Percentiles rank a stretch among this genome's conserved stretches.
phyloP scores from a whole-genome alignment of 2,329 filamentous ascomycete species.

The Ascochyta koolunga region DNA sequence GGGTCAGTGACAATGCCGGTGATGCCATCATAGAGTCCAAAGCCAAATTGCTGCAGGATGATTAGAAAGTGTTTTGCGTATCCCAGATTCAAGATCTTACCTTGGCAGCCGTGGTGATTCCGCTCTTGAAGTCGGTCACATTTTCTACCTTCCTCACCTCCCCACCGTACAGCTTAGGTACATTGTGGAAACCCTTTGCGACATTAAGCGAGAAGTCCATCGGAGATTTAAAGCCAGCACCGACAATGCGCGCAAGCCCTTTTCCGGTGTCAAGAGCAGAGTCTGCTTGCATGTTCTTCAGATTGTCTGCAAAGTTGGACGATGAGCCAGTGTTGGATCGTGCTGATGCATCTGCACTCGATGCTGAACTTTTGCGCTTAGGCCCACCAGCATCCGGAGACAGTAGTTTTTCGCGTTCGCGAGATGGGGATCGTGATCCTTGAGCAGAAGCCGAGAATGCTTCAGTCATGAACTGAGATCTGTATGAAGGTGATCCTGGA shows the following conservation, averaged over 20 bases:
- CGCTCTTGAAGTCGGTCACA: slow-evolving; percentile 77
- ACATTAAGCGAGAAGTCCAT: slow-evolving; percentile 85
- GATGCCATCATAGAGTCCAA: slow-evolving; percentile 81
- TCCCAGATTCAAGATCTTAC: slow-evolving; percentile 38
- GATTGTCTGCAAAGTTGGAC: slow-evolving; percentile 26
- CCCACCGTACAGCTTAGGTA: slow-evolving; percentile 83
- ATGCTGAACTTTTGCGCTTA: slow-evolving; percentile 25
- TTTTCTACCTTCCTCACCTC: slow-evolving; percentile 78
- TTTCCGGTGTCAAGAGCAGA: slow-evolving; percentile 69
- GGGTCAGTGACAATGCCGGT: slow-evolving; percentile 83
- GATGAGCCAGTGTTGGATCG: slow-evolving; percentile 25
- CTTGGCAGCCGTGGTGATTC: slow-evolving; percentile 77
- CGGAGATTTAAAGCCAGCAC: slow-evolving; percentile 77
- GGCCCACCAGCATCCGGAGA: slow-evolving; percentile 5
- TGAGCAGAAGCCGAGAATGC: slow-evolving; percentile 39
- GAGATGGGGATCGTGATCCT: slow-evolving; percentile 36
- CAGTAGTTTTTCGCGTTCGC: slow-evolving; percentile 23
- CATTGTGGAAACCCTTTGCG: slow-evolving; percentile 86
- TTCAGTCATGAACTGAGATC: slow-evolving; percentile 41
- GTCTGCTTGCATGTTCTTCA: slow-evolving; percentile 50
- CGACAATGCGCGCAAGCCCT: slow-evolving; percentile 73
- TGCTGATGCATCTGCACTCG: slow-evolving; percentile 19
- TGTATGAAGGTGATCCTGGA: slow-evolving; percentile 30
- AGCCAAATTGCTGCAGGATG: slow-evolving; percentile 66
- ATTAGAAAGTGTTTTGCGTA: not conserved